Evolutionary conservation across 768 basidiomycete species (phyloP), one percentile per base, ranked within the genome.

Genomic region (Dioszegia crocea): DNA sequence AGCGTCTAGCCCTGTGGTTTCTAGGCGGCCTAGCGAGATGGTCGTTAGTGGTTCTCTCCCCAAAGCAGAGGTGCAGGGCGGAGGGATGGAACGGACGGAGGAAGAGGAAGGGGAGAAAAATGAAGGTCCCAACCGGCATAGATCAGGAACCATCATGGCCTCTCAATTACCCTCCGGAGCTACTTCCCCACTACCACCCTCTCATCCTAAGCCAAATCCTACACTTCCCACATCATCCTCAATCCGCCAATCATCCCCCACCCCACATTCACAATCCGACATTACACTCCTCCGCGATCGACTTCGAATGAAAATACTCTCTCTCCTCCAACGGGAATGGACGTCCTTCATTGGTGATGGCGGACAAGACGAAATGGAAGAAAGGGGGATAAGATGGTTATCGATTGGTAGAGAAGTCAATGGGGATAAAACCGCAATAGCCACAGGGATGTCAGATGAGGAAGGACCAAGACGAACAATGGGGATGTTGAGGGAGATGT

Each of bases 381-480:
- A 57, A 19, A 57, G 45, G 44, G 63, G 56, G 6, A 40, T 65
- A 36, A 49, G 29, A 24, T 23, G 50, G 51, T 24, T 44, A 19
- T 17, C 5, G 3, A 6, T 33, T 14, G 33, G 33, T 6, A 33
- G 33, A 33, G 33, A 33, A 33, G 6, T 14, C 33, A 33, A 33
- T 33, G 6, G 6, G 6, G 33, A 14, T 33, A 6, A 6, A 33
- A 14, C 6, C 5, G 26, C n/a, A 40, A 16, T 14, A 31, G 46
- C 23, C 5, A 24, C 24, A 21, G 45, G 40, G 27, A 10, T 1
- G 24, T 45, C 27, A 17, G 45, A 14, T 17, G 55, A 59, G 26
- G 40, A 33, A 9, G 21, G 44, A 17, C 11, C 47, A 12, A 31
- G 29, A 41, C 38, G 10, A 19, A 45, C 43, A 21, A 33, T 51